phyloP scores from a whole-genome alignment of 2,329 filamentous ascomycete species.

The Ascochyta clinopodiicola region DNA sequence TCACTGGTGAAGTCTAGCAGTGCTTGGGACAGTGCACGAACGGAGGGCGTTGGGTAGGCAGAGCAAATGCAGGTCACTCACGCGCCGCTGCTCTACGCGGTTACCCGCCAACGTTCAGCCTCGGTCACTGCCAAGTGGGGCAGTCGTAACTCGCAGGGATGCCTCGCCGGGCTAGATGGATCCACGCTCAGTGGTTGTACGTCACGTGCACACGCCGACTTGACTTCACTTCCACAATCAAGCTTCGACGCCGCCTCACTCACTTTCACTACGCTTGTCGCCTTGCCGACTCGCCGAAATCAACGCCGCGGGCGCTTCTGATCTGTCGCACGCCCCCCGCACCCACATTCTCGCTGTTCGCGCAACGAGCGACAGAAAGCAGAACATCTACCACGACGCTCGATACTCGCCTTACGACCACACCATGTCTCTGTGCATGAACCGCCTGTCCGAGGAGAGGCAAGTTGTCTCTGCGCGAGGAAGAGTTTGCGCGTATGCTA shows the following conservation, averaged over 20 bases:
- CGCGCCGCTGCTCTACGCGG: slow-evolving; percentile 5
- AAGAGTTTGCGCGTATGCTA: slow-evolving; percentile 13
- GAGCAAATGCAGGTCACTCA: slow-evolving; percentile 12
- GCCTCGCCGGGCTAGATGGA: slow-evolving; percentile 17
- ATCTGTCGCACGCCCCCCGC: background rate
- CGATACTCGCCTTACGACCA: slow-evolving; percentile 1
- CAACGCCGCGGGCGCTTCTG: slow-evolving; percentile 2
- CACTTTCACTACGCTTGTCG: slow-evolving; percentile 22
- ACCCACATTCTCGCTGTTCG: background rate
- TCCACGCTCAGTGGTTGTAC: slow-evolving; percentile 21
- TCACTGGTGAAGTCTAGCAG: background rate
- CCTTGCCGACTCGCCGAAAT: background rate
- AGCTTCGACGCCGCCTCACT: slow-evolving; percentile 12
- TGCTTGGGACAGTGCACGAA: background rate
- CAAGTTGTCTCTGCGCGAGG: slow-evolving; percentile 13
- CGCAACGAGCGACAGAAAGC: background rate
- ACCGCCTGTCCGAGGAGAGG: slow-evolving; percentile 61
- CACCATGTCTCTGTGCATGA: slow-evolving; percentile 84
- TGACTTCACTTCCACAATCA: slow-evolving; percentile 22
- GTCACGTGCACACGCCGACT: slow-evolving; percentile 32
- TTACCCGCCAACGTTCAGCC: slow-evolving; percentile 25
- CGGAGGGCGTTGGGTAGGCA: background rate
- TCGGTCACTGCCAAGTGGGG: slow-evolving; percentile 26
- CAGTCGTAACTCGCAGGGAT: background rate
- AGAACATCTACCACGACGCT: background rate